phyloP scores from a whole-genome alignment of 129 eudicot species.

The Daucus carota region DNA sequence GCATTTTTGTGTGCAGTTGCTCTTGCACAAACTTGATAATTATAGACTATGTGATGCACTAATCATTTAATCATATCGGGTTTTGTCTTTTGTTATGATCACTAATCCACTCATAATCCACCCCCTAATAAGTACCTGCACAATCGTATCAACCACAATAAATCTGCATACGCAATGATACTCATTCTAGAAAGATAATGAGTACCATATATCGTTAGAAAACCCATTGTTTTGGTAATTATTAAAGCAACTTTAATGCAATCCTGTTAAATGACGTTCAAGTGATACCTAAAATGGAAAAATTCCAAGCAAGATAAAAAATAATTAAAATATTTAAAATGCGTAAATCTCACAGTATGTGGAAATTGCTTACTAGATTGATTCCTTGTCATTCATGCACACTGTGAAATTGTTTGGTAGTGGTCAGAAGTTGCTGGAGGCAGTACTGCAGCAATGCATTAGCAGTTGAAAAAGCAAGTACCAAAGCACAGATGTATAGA shows the following conservation, averaged over 20 bases:
- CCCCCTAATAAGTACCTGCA: too few species aligned
- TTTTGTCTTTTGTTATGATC: not conserved
- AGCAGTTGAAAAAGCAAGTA: slow-evolving; percentile 25
- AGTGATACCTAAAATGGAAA: not conserved
- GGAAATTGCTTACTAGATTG: not conserved
- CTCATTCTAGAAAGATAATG: too few species aligned
- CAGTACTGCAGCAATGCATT: slow-evolving; percentile 3
- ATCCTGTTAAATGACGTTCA: not conserved
- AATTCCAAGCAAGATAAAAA: not conserved
- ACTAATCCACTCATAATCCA: not conserved
- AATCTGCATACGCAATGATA: not conserved
- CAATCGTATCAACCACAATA: not conserved
- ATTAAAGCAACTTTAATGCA: not conserved
- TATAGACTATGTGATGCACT: not conserved
- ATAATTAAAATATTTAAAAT: not conserved
- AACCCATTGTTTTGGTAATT: not conserved
- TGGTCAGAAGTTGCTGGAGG: slow-evolving; percentile 19
- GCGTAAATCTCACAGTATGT: not conserved
- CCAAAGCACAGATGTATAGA: slow-evolving; percentile 18
- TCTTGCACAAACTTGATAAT: too few species aligned
- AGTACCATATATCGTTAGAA: not conserved
- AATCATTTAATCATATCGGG: not conserved
- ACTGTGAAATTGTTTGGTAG: slow-evolving; percentile 16
- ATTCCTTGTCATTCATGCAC: slow-evolving; percentile 9
- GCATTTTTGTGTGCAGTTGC: too few species aligned